Percentiles rank a stretch among this genome's conserved stretches.
Evolutionary conservation across 805 yeast species (phyloP).

Genomic region (Lipomyces sp.): DNA sequence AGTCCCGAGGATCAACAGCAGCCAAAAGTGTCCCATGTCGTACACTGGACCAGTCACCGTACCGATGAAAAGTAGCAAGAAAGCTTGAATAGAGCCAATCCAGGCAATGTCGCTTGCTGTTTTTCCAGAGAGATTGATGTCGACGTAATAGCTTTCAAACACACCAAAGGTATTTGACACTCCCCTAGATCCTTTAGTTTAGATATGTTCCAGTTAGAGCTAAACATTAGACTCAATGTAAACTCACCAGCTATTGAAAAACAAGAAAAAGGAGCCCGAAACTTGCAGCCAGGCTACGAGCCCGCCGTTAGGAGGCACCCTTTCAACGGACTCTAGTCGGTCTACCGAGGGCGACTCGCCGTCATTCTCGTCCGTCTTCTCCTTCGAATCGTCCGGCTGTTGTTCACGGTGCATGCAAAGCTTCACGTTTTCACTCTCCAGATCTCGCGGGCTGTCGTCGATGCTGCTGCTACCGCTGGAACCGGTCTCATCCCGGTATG

Average conservation of each 20-base stretch:
- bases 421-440: too few species aligned
- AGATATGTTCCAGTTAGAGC: too few species aligned
- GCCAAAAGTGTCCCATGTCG: slow-evolving; percentile 34
- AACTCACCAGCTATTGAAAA: slow-evolving; percentile 22
- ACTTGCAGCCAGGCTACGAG: slow-evolving; percentile 24
- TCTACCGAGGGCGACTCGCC: too few species aligned
- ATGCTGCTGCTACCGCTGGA: too few species aligned
- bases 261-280: slow-evolving; percentile 18
- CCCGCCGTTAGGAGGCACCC: slow-evolving; percentile 25
- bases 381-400: too few species aligned
- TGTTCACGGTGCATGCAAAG: too few species aligned
- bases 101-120: slow-evolving; percentile 36
- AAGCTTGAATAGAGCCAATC: slow-evolving; percentile 38
- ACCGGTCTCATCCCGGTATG: too few species aligned
- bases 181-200: slow-evolving; percentile 41
- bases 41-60: slow-evolving; percentile 34
- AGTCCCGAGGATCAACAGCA: slow-evolving; percentile 29
- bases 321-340: too few species aligned
- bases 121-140: slow-evolving; percentile 22
- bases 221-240: not conserved
- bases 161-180: slow-evolving; percentile 36
- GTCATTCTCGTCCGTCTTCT: too few species aligned
- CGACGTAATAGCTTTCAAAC: slow-evolving; percentile 33
- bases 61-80: slow-evolving; percentile 30
- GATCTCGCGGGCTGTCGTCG: too few species aligned